A percentile compares a stretch with the other conserved stretches of the same genome.
Evolutionary conservation across 768 basidiomycete genomes (phyloP).

Genomic region (Collybia nuda): DNA sequence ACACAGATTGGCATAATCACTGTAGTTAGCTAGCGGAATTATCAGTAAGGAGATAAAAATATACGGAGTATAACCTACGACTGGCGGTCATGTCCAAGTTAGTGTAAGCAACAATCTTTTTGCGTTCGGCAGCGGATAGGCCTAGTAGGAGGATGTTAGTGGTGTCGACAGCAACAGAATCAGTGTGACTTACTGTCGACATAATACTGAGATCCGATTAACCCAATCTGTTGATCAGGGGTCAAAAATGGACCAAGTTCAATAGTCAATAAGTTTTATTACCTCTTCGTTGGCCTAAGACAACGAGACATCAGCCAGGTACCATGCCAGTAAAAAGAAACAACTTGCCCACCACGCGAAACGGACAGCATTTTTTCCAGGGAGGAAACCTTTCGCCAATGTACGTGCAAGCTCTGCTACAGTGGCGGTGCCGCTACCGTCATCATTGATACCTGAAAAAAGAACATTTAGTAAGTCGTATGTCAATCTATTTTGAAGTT

Average conservation of each 20-base stretch:
- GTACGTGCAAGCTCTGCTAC: slow-evolving; percentile 27
- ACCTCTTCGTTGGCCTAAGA: no score
- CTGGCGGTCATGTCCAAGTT: slow-evolving; percentile 37
- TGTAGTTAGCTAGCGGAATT: not conserved
- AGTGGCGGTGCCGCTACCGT: slow-evolving; percentile 20
- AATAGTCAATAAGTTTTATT: no score
- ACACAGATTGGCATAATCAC: not conserved
- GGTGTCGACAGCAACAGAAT: no score
- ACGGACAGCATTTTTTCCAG: slow-evolving; percentile 27
- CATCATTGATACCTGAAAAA: no score
- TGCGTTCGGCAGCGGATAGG: slow-evolving; percentile 20
- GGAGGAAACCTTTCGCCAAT: slow-evolving; percentile 20
- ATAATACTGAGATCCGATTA: slow-evolving; percentile 29
- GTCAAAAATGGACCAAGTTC: no score
- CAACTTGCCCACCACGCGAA: slow-evolving; percentile 30
- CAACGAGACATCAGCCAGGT: no score
- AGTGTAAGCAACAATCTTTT: slow-evolving; percentile 31
- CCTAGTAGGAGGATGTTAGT: not conserved
- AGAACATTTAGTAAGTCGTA: not conserved
- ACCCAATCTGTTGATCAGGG: slow-evolving; percentile 11
- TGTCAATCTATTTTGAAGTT: slow-evolving; percentile 21
- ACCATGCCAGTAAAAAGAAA: no score
- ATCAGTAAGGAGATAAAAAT: no score
- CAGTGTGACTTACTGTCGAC: slow-evolving; percentile 8
- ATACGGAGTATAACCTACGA: slow-evolving; percentile 14